Conservation (phyloP, 1,139 yeast species). For the Diutina mesorugosa region DNA sequence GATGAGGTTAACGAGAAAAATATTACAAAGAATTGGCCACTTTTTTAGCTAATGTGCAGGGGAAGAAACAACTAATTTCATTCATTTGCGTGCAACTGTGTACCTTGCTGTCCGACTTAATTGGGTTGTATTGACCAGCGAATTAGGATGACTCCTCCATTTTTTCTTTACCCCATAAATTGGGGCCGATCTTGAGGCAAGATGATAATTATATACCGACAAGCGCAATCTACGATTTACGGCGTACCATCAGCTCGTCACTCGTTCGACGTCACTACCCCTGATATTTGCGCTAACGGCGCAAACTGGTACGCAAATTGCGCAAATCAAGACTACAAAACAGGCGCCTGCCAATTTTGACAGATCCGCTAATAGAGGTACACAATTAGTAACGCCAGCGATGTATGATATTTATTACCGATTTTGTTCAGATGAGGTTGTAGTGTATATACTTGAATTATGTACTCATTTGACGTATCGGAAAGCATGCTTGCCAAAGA, state of each 20-base stretch:
- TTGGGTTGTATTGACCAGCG: too few species aligned
- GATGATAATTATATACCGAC: too few species aligned
- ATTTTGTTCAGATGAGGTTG: background rate
- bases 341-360: background rate
- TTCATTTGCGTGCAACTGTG: background rate
- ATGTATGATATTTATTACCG: background rate
- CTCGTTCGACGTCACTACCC: background rate
- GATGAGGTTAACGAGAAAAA: background rate
- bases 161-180: too few species aligned
- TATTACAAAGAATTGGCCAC: background rate
- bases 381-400: background rate
- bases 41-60: background rate
- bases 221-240: background rate
- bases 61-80: background rate
- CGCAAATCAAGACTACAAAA: background rate
- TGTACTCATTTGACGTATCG: background rate
- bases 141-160: too few species aligned
- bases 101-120: background rate
- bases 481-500: constrained; percentile 25
- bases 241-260: background rate
- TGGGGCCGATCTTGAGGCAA: too few species aligned
- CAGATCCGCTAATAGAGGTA: too few species aligned
- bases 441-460: background rate
- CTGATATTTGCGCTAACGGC: background rate
- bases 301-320: background rate